Conservation (phyloP, 2,329 filamentous ascomycete genomes). For the Xenoacremonium recifei region DNA sequence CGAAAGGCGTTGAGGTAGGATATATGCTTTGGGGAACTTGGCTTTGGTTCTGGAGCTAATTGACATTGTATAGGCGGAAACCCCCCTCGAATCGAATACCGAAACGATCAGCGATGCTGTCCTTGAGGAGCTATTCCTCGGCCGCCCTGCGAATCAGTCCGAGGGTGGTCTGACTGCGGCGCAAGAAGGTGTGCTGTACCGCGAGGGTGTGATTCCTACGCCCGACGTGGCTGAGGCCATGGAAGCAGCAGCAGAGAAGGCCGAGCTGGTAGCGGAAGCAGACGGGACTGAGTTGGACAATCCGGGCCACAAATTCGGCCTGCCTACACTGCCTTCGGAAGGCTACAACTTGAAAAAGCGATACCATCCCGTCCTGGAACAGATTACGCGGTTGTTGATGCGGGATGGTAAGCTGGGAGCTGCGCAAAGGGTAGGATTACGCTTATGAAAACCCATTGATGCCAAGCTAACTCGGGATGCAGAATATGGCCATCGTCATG, state of each 20-base stretch:
- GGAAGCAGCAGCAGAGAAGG: conserved; percentile 20
- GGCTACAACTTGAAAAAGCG: conserved; percentile 69
- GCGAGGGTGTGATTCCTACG: conserved; percentile 39
- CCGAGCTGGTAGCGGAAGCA: conserved; percentile 14
- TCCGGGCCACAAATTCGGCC: conserved; percentile 73
- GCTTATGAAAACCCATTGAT: not conserved
- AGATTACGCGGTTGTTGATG: conserved; percentile 92
- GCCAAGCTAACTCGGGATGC: conserved; percentile 12
- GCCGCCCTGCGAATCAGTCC: conserved; percentile 27
- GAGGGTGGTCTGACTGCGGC: conserved; percentile 38
- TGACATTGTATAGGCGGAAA: conserved; percentile 13
- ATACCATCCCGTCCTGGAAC: conserved; percentile 81
- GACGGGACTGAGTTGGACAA: conserved; percentile 25
- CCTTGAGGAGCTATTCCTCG: conserved; percentile 36
- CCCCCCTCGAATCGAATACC: conserved; percentile 13
- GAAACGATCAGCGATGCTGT: conserved; percentile 33
- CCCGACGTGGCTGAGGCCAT: conserved; percentile 31
- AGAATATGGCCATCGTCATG: conserved; percentile 86
- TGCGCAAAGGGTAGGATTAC: conserved; percentile 74
- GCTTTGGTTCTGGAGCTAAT: conserved; percentile 14
- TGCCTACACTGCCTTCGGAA: conserved; percentile 65
- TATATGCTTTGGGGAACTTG: conserved; percentile 10
- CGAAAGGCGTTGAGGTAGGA: conserved; percentile 20
- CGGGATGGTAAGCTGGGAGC: conserved; percentile 82
- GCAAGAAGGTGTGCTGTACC: conserved; percentile 44